Evolutionary conservation across 371 early-diverging fungal species (phyloP).

Genomic region (Syncephalastrum monosporum): DNA sequence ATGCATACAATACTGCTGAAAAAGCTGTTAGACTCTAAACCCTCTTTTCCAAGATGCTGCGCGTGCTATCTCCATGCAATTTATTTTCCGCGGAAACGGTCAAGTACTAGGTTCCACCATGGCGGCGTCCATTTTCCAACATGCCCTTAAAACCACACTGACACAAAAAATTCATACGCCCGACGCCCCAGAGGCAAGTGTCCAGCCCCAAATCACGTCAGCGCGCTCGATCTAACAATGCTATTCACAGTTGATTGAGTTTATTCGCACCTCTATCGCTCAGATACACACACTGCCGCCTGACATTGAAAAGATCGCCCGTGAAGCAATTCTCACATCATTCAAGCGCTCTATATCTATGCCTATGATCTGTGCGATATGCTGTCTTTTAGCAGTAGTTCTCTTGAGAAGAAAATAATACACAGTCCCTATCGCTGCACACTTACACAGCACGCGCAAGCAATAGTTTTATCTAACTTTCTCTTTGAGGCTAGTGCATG

Average conservation of each 20-base stretch:
- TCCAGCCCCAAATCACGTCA: background rate
- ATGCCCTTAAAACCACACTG: constrained; percentile 4
- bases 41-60: constrained; percentile 6
- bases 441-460: too few species aligned
- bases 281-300: constrained; percentile 7
- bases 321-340: too few species aligned
- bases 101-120: constrained; percentile 4
- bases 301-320: constrained; percentile 2
- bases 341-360: too few species aligned
- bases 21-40: background rate
- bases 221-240: too few species aligned
- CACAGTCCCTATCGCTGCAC: too few species aligned
- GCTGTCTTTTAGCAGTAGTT: too few species aligned
- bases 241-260: constrained; percentile 2
- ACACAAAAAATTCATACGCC: background rate
- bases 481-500: too few species aligned
- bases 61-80: constrained; percentile 6
- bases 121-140: constrained; percentile 7
- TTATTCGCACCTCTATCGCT: constrained; percentile 8
- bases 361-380: too few species aligned
- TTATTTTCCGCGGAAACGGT: constrained; percentile 6
- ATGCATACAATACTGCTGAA: too few species aligned
- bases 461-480: too few species aligned
- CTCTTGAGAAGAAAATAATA: too few species aligned
- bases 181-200: constrained; percentile 3